phyloP scores from a whole-genome alignment of 163 green algal genomes.

The Prototheca stagnorum region DNA sequence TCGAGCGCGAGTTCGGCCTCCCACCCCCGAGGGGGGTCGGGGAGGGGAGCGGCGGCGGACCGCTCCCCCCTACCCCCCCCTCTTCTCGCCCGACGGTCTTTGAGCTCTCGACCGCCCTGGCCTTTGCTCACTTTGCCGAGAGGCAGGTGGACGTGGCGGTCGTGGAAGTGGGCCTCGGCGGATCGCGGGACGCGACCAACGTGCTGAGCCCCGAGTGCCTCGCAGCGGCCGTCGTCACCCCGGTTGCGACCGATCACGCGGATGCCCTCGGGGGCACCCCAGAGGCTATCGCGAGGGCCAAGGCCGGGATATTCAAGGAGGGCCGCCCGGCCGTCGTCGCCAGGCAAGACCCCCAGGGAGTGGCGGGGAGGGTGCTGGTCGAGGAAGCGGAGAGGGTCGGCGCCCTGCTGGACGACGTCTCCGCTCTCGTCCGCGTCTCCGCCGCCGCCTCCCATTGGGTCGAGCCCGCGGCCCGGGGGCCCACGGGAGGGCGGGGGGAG shows the following conservation, averaged over 20 bases:
- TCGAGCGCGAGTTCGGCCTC: conserved; percentile 4
- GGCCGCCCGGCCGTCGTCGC: conserved; percentile 42
- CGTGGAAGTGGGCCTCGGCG: conserved; percentile 80
- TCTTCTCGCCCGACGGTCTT: too few species aligned
- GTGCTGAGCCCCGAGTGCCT: conserved; percentile 47
- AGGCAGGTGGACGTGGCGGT: conserved; percentile 61
- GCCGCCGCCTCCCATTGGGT: too few species aligned
- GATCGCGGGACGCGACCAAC: conserved; percentile 82
- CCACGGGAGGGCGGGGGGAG: too few species aligned
- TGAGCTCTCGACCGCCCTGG: conserved; percentile 71
- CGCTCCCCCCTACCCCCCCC: too few species aligned
- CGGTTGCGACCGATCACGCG: conserved; percentile 61
- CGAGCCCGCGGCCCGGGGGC: too few species aligned
- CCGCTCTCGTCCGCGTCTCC: too few species aligned
- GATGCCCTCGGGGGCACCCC: conserved; percentile 68
- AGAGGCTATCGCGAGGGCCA: conserved; percentile 51
- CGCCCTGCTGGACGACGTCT: too few species aligned
- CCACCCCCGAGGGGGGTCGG: too few species aligned
- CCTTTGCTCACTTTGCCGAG: conserved; percentile 53
- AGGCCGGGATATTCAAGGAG: conserved; percentile 61
- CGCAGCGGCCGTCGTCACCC: conserved; percentile 41
- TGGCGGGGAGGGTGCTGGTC: conserved; percentile 21
- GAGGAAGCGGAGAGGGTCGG: too few species aligned
- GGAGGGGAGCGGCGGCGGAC: too few species aligned
- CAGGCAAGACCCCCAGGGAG: conserved; percentile 28